Conservation (phyloP, 352 stramenopile species). For the Bremia lactucae region DNA sequence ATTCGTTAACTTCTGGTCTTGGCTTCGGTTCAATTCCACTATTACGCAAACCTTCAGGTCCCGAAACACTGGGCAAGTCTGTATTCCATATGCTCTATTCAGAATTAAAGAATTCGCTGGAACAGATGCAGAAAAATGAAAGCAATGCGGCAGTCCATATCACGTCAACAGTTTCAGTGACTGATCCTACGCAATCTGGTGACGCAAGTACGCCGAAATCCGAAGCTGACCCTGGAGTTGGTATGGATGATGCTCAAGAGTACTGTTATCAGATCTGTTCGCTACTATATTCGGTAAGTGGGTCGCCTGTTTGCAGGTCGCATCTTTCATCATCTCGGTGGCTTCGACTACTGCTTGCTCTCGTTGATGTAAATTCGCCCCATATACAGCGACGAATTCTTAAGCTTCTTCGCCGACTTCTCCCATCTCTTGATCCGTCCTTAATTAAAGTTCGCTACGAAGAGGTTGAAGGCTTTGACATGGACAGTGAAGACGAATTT, state of each 20-base stretch:
- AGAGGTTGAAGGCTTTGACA: slow-evolving; percentile 62
- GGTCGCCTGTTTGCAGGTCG: slow-evolving; percentile 63
- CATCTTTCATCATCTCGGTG: slow-evolving; percentile 78
- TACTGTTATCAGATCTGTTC: slow-evolving; percentile 88
- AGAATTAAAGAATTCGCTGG: slow-evolving; percentile 79
- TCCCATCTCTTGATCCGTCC: slow-evolving; percentile 60
- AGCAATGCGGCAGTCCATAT: slow-evolving; percentile 7
- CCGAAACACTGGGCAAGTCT: slow-evolving; percentile 82
- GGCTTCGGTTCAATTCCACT: slow-evolving; percentile 63
- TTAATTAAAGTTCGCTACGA: slow-evolving; percentile 55
- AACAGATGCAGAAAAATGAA: slow-evolving; percentile 46
- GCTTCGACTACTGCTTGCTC: slow-evolving; percentile 68
- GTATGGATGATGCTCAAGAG: slow-evolving; percentile 52
- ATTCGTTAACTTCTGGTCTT: slow-evolving; percentile 31
- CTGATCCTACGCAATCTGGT: slow-evolving; percentile 29
- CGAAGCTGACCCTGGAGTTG: slow-evolving; percentile 24
- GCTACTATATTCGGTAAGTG: slow-evolving; percentile 80
- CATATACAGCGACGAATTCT: slow-evolving; percentile 74
- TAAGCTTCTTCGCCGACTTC: slow-evolving; percentile 68
- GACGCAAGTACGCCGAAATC: slow-evolving; percentile 29
- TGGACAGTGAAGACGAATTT: slow-evolving; percentile 76
- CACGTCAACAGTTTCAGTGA: slow-evolving; percentile 17
- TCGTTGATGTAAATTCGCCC: slow-evolving; percentile 63
- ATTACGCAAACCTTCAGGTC: slow-evolving; percentile 71
- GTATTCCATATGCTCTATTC: slow-evolving; percentile 89